phyloP scores from a whole-genome alignment of 2,329 filamentous ascomycete species.

The Fusarium avenaceum region DNA sequence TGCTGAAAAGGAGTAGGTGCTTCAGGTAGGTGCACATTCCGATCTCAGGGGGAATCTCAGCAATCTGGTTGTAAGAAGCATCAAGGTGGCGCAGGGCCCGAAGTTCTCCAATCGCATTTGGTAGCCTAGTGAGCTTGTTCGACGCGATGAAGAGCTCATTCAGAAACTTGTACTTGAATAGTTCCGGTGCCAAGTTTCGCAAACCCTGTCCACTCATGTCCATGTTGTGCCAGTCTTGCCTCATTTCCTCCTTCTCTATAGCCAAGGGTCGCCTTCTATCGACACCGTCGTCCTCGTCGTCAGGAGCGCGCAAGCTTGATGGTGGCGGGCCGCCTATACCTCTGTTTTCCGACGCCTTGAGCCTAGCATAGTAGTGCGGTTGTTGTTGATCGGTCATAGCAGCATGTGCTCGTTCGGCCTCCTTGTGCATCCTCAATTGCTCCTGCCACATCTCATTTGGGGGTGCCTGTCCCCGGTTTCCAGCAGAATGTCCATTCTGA shows the following conservation, averaged over 20 bases:
- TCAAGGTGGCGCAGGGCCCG: slow-evolving; percentile 87
- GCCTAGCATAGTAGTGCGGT: slow-evolving; percentile 78
- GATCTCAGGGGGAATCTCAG: slow-evolving; percentile 86
- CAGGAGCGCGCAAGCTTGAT: slow-evolving; percentile 62
- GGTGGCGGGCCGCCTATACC: slow-evolving; percentile 70
- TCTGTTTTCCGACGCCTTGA: slow-evolving; percentile 78
- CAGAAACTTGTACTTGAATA: slow-evolving; percentile 91
- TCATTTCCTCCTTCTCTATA: slow-evolving; percentile 73
- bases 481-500: slow-evolving; percentile 69
- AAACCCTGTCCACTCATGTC: slow-evolving; percentile 97
- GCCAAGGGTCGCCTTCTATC: slow-evolving; percentile 74
- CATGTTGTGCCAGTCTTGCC: slow-evolving; percentile 91
- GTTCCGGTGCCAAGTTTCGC: slow-evolving; percentile 79
- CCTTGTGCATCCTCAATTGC: slow-evolving; percentile 84
- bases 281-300: slow-evolving; percentile 67
- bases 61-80: slow-evolving; percentile 88
- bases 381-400: slow-evolving; percentile 78
- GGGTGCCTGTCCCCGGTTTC: slow-evolving; percentile 64
- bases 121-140: slow-evolving; percentile 88
- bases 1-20: slow-evolving; percentile 89
- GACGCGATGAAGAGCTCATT: slow-evolving; percentile 93
- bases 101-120: slow-evolving; percentile 83
- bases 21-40: slow-evolving; percentile 97
- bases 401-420: slow-evolving; percentile 78
- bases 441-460: slow-evolving; percentile 85